Evolutionary conservation across 2,329 filamentous ascomycete genomes (phyloP), one percentile per base, ranked within the genome.

Genomic region (Blumeriella jaapii): DNA sequence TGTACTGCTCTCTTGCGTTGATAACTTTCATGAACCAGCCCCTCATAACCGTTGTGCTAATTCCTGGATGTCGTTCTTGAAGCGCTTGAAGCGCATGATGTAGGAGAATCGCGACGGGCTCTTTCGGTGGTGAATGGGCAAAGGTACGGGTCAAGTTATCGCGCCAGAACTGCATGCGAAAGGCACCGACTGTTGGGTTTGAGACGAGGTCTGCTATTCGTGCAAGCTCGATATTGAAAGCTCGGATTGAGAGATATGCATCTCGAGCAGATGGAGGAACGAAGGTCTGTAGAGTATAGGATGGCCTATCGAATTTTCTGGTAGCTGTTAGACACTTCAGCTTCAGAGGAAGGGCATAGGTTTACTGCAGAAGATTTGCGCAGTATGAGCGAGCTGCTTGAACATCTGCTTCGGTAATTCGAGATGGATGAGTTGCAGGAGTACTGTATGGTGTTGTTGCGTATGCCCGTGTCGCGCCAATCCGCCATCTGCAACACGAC

Each of bases 111-210:
- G 87, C 89, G 26, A 95, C 83, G 14, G 91, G 91, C 56, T 98
- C 87, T 52, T 86, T 84, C 1, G 87, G 86, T 1, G 91, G 87
- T 0, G 67, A 65, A 19, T 81, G 82, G 2, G 79, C 69, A 41
- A 95, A 80, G 1, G 83, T 81, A 42, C 79, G 78, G 35, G 79
- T 71, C 33, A 98, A 65, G 4, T 83, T 76, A 50, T 96, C 87
- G 31, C 83, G 75, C 83, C 91, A 96, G 65, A 96, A 96, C 58
- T 94, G 84, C 60, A 94, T 79, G 45, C 91, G 85, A 68, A 96
- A 76, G 34, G 78, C 69, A 31, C 85, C 89, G 41, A 96, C 82
- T 3, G 79, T 80, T n/a, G 82, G 75, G 41, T 82, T 91, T 29
- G 83, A 91, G 13, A 91, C 87, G 9, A 82, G 76, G 60, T 96